Conservation (phyloP, 306 rosid genomes). For the Corylus americana region DNA sequence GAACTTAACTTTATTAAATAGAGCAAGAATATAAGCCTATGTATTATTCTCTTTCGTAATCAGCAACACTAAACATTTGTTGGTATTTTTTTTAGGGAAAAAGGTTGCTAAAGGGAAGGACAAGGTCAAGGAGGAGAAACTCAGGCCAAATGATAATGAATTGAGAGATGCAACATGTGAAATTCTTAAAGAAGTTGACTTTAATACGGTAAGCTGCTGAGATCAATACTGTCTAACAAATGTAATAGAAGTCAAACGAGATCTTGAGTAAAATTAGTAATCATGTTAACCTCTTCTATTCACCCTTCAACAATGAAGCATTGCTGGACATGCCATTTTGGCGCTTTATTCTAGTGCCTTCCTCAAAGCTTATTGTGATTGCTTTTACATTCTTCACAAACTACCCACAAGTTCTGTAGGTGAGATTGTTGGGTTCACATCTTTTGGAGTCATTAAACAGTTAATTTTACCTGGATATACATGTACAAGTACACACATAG, state of each 20-base stretch:
- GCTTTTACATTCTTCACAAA: conserved; percentile 6
- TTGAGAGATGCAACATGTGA: conserved; percentile 81
- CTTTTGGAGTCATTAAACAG: neutral
- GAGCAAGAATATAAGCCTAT: neutral
- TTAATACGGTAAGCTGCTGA: conserved; percentile 72
- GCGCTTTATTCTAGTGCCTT: neutral
- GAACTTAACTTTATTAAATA: neutral
- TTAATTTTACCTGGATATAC: neutral
- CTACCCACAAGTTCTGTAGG: conserved; percentile 8
- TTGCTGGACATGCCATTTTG: neutral
- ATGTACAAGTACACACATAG: neutral
- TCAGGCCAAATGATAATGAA: conserved; percentile 65
- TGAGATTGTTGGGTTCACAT: neutral
- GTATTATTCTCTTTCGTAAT: neutral
- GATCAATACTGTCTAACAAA: neutral
- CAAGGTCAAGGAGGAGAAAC: conserved; percentile 59
- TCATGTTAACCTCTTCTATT: neutral
- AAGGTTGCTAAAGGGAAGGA: conserved; percentile 63
- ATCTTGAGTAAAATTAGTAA: neutral
- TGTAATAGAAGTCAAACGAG: neutral
- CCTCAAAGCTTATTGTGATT: neutral
- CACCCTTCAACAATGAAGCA: conserved; percentile 6
- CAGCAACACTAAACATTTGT: neutral
- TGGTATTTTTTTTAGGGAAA: conserved; percentile 46
- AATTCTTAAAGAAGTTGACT: conserved; percentile 96